Conservation (phyloP, 1,284 basidiomycete genomes). For the Boletus semigastroideus region DNA sequence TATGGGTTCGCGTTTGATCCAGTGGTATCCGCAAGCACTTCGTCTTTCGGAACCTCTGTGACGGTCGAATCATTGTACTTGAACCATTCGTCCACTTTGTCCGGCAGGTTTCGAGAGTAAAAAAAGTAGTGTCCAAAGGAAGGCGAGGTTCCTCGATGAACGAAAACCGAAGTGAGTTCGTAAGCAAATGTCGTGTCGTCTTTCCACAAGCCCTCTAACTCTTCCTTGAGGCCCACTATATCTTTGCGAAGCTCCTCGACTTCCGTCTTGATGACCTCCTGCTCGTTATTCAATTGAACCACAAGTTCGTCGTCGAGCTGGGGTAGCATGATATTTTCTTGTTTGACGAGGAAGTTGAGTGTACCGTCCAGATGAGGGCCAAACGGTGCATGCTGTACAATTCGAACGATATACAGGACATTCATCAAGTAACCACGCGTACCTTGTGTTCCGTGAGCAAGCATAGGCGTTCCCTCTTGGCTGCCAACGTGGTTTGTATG, state of each 20-base stretch:
- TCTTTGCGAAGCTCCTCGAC: slow-evolving; percentile 59
- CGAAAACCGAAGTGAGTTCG: slow-evolving; percentile 93
- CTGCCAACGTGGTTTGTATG: slow-evolving; percentile 66
- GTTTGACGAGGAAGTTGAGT: slow-evolving; percentile 53
- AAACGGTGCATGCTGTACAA: slow-evolving; percentile 55
- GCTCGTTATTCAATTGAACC: slow-evolving; percentile 51
- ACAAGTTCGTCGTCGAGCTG: slow-evolving; percentile 57
- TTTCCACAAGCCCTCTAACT: slow-evolving; percentile 79
- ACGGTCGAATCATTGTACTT: slow-evolving; percentile 94
- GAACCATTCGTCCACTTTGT: slow-evolving; percentile 82
- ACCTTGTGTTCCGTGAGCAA: slow-evolving; percentile 71
- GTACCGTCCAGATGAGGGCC: slow-evolving; percentile 52
- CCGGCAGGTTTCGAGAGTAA: slow-evolving; percentile 80
- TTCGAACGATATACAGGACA: background rate
- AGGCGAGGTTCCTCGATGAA: slow-evolving; percentile 86
- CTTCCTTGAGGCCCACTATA: slow-evolving; percentile 59
- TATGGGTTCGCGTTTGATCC: slow-evolving; percentile 82
- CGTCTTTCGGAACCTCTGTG: slow-evolving; percentile 67
- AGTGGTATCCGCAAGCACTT: slow-evolving; percentile 78
- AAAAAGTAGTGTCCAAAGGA: slow-evolving; percentile 90
- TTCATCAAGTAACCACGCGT: slow-evolving; percentile 24
- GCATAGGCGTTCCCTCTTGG: slow-evolving; percentile 64
- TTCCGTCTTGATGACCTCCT: slow-evolving; percentile 54
- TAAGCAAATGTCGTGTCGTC: slow-evolving; percentile 73
- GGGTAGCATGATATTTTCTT: slow-evolving; percentile 40